Evolutionary conservation across 2,329 filamentous ascomycete species (phyloP).

Genomic region (Cryphonectria japonica): DNA sequence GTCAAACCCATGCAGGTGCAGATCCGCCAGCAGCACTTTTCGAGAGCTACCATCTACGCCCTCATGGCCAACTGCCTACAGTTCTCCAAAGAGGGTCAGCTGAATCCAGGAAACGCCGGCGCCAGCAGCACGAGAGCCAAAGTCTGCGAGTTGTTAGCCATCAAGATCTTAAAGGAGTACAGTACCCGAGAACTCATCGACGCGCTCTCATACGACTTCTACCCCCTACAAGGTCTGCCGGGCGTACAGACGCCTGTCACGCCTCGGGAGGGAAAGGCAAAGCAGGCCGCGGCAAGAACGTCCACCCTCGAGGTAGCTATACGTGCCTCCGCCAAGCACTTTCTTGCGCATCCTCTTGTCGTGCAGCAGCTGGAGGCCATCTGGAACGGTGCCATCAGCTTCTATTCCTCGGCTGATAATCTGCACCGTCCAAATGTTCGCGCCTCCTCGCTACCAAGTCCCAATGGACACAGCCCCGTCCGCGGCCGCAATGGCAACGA

Average conservation of each 20-base stretch:
- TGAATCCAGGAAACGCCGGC: conserved; percentile 82
- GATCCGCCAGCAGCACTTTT: conserved; percentile 82
- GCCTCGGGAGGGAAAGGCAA: conserved; percentile 48
- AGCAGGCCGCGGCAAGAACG: conserved; percentile 70
- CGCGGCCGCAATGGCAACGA: conserved; percentile 41
- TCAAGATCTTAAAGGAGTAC: conserved; percentile 89
- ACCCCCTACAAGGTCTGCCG: conserved; percentile 81
- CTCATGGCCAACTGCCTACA: conserved; percentile 93
- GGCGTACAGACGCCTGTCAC: conserved; percentile 46
- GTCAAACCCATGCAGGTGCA: conserved; percentile 94
- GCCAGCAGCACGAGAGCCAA: conserved; percentile 82
- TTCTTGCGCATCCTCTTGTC: conserved; percentile 87
- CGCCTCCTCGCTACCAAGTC: conserved; percentile 19
- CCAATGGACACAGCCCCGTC: conserved; percentile 32
- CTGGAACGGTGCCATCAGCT: conserved; percentile 94
- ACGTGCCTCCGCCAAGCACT: conserved; percentile 87
- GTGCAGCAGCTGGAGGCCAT: conserved; percentile 96
- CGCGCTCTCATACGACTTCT: conserved; percentile 92
- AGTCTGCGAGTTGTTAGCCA: conserved; percentile 87
- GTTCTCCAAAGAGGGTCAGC: conserved; percentile 84
- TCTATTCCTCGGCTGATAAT: conserved; percentile 85
- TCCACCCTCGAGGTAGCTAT: conserved; percentile 94
- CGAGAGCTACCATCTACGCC: conserved; percentile 83
- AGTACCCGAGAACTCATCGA: conserved; percentile 89
- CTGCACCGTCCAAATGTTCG: conserved; percentile 67